These are phyloP conservation scores for Psidium friedrichsthalianum DNA, from an alignment of 345 rosid species.

Conservation along the genomic window DNA sequence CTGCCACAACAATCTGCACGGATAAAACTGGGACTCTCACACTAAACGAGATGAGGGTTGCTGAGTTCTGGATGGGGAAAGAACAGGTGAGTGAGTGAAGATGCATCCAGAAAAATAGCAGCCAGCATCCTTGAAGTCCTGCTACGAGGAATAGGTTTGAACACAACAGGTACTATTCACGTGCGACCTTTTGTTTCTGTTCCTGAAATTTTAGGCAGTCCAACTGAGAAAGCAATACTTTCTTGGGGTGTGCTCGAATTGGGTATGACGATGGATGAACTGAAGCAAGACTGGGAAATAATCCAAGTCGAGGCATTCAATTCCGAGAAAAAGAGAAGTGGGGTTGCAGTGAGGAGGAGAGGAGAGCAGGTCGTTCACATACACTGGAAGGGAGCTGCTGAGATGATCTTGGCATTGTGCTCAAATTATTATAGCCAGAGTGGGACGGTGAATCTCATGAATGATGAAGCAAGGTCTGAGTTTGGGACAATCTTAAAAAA, in stretches of 20 bases:
- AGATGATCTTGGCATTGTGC: conserved; percentile 62
- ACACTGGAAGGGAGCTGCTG: conserved; percentile 86
- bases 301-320: conserved; percentile 62
- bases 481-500: conserved; percentile 37
- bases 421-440: conserved; percentile 38
- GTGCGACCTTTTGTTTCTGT: conserved; percentile 16
- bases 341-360: conserved; percentile 32
- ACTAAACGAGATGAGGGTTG: conserved; percentile 72
- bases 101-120: background rate
- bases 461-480: conserved; percentile 8
- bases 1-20: too few relatives aligned
- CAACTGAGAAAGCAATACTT: conserved; percentile 69
- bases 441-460: conserved; percentile 24
- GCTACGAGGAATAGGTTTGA: conserved; percentile 46
- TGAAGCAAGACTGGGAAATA: conserved; percentile 13
- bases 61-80: conserved; percentile 49
- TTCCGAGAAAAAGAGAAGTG: conserved; percentile 64
- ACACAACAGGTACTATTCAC: conserved; percentile 52
- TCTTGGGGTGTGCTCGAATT: conserved; percentile 49
- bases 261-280: conserved; percentile 28
- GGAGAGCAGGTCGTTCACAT: conserved; percentile 22
- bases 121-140: conserved; percentile 24
- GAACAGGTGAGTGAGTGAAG: conserved; percentile 4
- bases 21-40: too few relatives aligned
- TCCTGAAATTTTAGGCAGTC: conserved; percentile 44